Evolutionary conservation across 257 asterid genomes (phyloP), one percentile per base, ranked within the genome.

Genomic region (Vinca minor): DNA sequence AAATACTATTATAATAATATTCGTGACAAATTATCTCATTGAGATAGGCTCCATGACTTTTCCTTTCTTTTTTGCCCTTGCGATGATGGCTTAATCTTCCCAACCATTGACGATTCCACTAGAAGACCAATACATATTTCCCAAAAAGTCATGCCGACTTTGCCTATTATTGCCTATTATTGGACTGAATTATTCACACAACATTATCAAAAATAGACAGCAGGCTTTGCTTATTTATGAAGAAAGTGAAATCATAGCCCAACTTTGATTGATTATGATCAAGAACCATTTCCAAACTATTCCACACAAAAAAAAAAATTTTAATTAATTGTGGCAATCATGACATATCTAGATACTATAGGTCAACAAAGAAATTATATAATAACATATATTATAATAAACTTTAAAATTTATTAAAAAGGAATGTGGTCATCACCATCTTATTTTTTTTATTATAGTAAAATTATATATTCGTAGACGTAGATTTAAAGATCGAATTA

Each of bases 11-110:
- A n/a, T n/a, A n/a, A n/a, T n/a, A n/a, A n/a, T n/a, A n/a, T n/a
- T n/a, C n/a, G n/a, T n/a, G n/a, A n/a, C n/a, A n/a, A n/a, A n/a
- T n/a, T n/a, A n/a, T n/a, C n/a, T n/a, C n/a, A n/a, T n/a, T n/a
- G n/a, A n/a, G n/a, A n/a, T n/a, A n/a, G n/a, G n/a, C n/a, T n/a
- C n/a, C n/a, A n/a, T n/a, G n/a, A n/a, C n/a, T n/a, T n/a, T n/a
- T n/a, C n/a, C n/a, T 13, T 9, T 11, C 38, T 38, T 41, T 9
- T 31, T 44, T 32, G 1, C 14, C 12, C 1, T 60, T 49, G 4
- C 12, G 13, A 58, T 28, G 73, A 62, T 49, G 67, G 62, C 73
- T 69, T 69, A 67, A 49, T n/a, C 48, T 55, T 38, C 32, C 15
- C 48, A 57, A 36, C 31, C 35, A 38, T 49, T 69, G 67, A 69